Percentiles rank a stretch among this genome's conserved stretches.
Evolutionary conservation across 2,329 filamentous ascomycete genomes (phyloP).

Genomic region (Magnaporthales sp.): DNA sequence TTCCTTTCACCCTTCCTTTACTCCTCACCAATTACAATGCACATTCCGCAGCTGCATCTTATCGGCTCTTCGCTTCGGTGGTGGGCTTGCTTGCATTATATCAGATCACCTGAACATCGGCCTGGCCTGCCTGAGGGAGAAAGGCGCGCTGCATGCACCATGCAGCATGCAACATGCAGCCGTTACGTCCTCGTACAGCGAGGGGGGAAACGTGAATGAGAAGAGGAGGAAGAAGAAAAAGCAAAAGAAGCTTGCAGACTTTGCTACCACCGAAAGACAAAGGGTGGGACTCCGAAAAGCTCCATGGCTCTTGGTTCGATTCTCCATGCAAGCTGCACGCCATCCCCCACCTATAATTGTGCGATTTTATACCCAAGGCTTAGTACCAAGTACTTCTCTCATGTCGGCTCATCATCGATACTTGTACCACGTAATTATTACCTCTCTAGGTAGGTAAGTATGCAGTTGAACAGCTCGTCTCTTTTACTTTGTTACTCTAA

Average conservation of each 20-base stretch:
- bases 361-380: background rate
- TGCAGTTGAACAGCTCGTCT: background rate
- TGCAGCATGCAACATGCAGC: background rate
- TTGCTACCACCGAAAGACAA: background rate
- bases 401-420: background rate
- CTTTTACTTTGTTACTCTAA: background rate
- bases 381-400: background rate
- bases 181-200: background rate
- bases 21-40: background rate
- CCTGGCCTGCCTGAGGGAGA: background rate
- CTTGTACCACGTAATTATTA: background rate
- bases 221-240: background rate
- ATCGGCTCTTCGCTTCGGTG: background rate
- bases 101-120: background rate
- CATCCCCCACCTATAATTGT: background rate
- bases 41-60: background rate
- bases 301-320: background rate
- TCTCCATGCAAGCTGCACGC: background rate
- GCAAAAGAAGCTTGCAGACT: background rate
- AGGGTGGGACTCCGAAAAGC: background rate
- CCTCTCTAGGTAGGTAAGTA: background rate
- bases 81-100: background rate
- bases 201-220: too few species aligned
- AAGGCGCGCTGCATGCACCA: background rate
- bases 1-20: too few species aligned